Evolutionary conservation across 371 early-diverging fungal genomes (phyloP), one percentile per base, ranked within the genome.

Genomic region (Cokeromyces recurvatus): DNA sequence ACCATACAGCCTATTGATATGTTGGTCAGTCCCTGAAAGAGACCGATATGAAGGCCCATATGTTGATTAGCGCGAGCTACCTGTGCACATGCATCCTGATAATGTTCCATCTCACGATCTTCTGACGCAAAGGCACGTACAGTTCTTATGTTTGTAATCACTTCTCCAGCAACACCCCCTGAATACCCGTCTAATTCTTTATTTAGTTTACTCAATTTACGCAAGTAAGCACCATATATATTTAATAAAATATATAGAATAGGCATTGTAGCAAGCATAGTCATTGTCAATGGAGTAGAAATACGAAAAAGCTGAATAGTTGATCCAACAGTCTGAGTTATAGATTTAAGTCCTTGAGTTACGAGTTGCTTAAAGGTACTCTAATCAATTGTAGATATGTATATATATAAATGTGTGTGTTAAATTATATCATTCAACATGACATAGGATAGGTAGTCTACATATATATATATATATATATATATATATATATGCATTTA

Each of bases 71-170:
- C 24, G 0, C 46, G 44, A 4, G 81, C 63, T 4, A 79, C 74
- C 11, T 58, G 51, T 2, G 36, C 44, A 20, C 79, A 76, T 4
- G 81, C 78, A 6, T 62, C 52, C 15, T 59, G 51, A 47, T 85
- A 87, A 46, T 74, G 66, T n/a, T 63, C 68, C 50, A 77, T 58
- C 51, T 90, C 91, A 14, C 71, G 66, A 34, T 64, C 64, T 59
- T 90, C 90, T 0, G 85, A 79, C 10, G 84, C 80, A 65, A 89
- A 89, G 17, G 90, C 81, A 23, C 86, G 69, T 14, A 91, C 89
- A 0, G 90, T 87, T 36, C 86, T 62, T 45, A 90, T 78, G 48
- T 87, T 87, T 10, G 72, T 57, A 11, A 90, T 57, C 57, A 77
- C 82, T 60, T 91, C 91, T 2, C 80, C 78, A 2, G 84, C 87